A percentile compares a stretch with the other conserved stretches of the same genome.
These are phyloP conservation scores for Nicotiana obtusifolia DNA, from an alignment of 257 asterid genomes.

Conservation along the genomic window DNA sequence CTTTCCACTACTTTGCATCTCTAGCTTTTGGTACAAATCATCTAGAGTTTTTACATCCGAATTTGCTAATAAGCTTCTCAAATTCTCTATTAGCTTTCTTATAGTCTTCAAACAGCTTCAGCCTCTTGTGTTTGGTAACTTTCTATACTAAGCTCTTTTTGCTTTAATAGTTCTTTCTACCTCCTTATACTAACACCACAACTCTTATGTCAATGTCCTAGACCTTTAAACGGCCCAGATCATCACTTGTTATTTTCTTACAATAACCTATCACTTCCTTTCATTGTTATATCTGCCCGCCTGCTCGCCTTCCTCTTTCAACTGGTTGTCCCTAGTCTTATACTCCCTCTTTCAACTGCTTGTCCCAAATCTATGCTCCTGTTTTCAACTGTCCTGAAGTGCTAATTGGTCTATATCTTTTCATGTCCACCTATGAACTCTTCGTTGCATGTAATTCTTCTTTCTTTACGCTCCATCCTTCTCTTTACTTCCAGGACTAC, in stretches of 20 bases:
- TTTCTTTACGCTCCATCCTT: background rate
- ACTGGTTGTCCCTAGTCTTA: background rate
- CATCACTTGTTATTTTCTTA: background rate
- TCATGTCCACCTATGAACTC: background rate
- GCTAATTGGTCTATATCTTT: background rate
- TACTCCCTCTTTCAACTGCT: background rate
- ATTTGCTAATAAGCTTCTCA: too few species aligned
- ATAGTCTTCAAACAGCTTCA: too few species aligned
- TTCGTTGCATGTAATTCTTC: background rate
- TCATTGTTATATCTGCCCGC: too few species aligned
- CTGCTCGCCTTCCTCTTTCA: background rate
- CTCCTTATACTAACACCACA: too few species aligned
- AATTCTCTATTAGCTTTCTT: too few species aligned
- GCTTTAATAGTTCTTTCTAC: too few species aligned
- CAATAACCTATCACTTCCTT: background rate
- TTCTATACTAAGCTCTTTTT: too few species aligned
- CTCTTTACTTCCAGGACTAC: background rate
- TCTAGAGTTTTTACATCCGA: too few species aligned
- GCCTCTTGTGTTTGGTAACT: too few species aligned
- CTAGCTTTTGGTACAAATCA: too few species aligned
- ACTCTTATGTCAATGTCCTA: background rate
- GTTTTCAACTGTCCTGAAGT: background rate
- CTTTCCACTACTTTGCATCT: too few species aligned
- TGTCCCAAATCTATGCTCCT: background rate
- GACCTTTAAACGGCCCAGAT: background rate